Conservation (phyloP, 192 early-diverging fungal species). For the Diversispora epigaea region DNA sequence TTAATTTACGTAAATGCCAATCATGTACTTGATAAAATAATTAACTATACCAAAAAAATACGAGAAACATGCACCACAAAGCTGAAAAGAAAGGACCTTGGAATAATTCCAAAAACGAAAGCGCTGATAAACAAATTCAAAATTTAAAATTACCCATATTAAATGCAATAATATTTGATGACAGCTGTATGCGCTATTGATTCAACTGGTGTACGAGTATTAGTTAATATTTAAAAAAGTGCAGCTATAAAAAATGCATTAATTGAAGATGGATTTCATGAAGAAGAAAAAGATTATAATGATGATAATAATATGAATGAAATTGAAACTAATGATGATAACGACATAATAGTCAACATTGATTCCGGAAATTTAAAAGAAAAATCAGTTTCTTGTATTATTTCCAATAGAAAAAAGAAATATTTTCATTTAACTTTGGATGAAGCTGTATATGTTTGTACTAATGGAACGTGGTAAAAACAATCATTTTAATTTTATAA, state of each 20-base stretch:
- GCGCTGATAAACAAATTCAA: slow-evolving; percentile 42
- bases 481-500: too few species aligned
- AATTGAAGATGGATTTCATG: slow-evolving; percentile 3
- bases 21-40: slow-evolving; percentile 56
- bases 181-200: slow-evolving; percentile 76
- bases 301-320: too few species aligned
- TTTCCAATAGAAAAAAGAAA: too few species aligned
- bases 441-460: too few species aligned
- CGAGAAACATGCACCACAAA: slow-evolving; percentile 42
- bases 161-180: slow-evolving; percentile 82
- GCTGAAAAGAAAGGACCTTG: slow-evolving; percentile 50
- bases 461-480: too few species aligned
- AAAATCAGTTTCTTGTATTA: too few species aligned
- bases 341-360: too few species aligned
- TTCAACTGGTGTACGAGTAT: slow-evolving; percentile 72
- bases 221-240: slow-evolving; percentile 42
- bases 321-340: too few species aligned
- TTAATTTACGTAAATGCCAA: slow-evolving; percentile 69
- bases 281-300: background rate
- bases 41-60: slow-evolving; percentile 42
- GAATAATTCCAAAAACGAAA: slow-evolving; percentile 48
- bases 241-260: slow-evolving; percentile 2
- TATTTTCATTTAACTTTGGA: too few species aligned
- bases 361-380: too few species aligned
- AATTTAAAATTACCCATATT: slow-evolving; percentile 47